Percentiles rank a stretch among this genome's conserved stretches.
Evolutionary conservation across 2,329 filamentous ascomycete species (phyloP).

Genomic region (Ploettnerulaceae sp.): DNA sequence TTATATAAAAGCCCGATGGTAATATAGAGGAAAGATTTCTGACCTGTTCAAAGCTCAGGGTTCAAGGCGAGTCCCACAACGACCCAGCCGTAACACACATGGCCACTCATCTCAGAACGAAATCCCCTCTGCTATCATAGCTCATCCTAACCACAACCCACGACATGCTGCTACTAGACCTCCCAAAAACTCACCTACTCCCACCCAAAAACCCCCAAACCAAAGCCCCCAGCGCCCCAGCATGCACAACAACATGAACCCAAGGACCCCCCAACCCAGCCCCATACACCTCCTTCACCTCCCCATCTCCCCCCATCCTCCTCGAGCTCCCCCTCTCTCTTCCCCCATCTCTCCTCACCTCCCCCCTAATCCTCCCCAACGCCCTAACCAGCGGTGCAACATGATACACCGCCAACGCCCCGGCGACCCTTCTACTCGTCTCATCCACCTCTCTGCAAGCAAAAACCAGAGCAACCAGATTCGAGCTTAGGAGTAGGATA

Average conservation of each 20-base stretch:
- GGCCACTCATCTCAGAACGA: no score
- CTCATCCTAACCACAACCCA: no score
- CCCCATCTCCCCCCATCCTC: slow-evolving; percentile 23
- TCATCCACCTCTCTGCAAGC: slow-evolving; percentile 28
- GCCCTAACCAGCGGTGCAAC: slow-evolving; percentile 33
- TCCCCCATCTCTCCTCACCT: neutral
- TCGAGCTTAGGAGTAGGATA: slow-evolving; percentile 34
- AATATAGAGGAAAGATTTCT: no score
- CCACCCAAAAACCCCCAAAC: neutral
- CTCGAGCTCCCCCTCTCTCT: slow-evolving; percentile 10
- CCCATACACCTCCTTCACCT: slow-evolving; percentile 5
- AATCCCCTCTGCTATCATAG: no score
- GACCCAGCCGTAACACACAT: no score
- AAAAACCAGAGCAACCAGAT: slow-evolving; percentile 35
- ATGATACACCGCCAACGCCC: slow-evolving; percentile 36
- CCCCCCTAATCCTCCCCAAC: slow-evolving; percentile 13
- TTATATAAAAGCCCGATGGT: no score
- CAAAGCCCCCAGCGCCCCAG: slow-evolving; percentile 6
- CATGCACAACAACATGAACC: slow-evolving; percentile 28
- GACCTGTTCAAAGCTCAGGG: no score
- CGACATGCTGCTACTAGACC: no score
- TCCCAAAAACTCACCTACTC: neutral
- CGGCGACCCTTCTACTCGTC: slow-evolving; percentile 32
- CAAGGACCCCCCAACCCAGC: slow-evolving; percentile 24
- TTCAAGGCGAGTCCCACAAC: no score